Percentiles rank a stretch among this genome's conserved stretches.
phyloP scores from a whole-genome alignment of 1,284 basidiomycete species.

The Anthracocystis walkeri region DNA sequence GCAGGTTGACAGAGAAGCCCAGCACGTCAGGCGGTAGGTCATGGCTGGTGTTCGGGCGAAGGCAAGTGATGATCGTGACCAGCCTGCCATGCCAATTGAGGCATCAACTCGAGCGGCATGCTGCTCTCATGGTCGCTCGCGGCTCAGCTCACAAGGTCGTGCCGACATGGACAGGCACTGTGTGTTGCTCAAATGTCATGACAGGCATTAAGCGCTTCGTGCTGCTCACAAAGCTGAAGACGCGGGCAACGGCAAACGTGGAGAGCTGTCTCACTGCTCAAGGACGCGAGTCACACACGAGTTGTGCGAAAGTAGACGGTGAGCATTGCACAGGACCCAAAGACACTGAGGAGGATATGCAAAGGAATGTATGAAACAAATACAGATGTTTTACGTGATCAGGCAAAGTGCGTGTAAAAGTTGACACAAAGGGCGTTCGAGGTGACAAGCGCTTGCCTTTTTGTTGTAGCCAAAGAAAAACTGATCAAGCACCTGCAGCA shows the following conservation, averaged over 20 bases:
- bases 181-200: too few species aligned
- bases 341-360: slow-evolving; percentile 1
- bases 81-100: too few species aligned
- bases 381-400: slow-evolving; percentile 5
- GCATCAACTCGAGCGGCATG: too few species aligned
- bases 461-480: not conserved
- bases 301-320: not conserved
- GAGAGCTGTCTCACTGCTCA: too few species aligned
- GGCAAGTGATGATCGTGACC: too few species aligned
- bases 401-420: slow-evolving; percentile 1
- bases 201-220: not conserved
- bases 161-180: too few species aligned
- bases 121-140: too few species aligned
- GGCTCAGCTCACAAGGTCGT: too few species aligned
- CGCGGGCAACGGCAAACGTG: too few species aligned
- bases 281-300: not conserved
- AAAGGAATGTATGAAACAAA: slow-evolving; percentile 2
- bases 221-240: not conserved
- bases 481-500: slow-evolving; percentile 40
- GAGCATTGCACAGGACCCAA: not conserved
- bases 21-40: too few species aligned
- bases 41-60: too few species aligned
- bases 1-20: too few species aligned
- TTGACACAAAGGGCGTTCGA: not conserved
- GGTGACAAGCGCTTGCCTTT: not conserved